These are phyloP conservation scores for Hemerocallis citrina DNA, from an alignment of 106 monocot species.

Conservation along the genomic window DNA sequence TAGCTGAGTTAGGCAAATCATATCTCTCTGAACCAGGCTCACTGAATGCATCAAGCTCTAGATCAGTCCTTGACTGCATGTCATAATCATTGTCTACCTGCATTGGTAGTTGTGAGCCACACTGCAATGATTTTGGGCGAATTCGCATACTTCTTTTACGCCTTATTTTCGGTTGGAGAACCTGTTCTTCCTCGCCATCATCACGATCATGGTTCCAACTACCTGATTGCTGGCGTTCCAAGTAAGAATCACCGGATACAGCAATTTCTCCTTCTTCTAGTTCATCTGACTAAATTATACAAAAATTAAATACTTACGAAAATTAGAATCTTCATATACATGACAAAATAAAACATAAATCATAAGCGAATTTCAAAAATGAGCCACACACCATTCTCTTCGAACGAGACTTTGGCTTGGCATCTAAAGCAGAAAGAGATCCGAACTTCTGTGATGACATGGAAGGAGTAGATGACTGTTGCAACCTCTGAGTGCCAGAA, in stretches of 20 bases:
- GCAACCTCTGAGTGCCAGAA: slow-evolving; percentile 53
- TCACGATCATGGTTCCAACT: slow-evolving; percentile 63
- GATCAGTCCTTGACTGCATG: slow-evolving; percentile 26
- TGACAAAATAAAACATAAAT: not conserved
- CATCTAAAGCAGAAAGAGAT: slow-evolving; percentile 84
- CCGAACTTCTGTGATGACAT: slow-evolving; percentile 77
- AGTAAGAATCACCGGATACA: slow-evolving; percentile 74
- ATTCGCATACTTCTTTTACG: slow-evolving; percentile 79
- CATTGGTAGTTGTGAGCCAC: slow-evolving; percentile 17
- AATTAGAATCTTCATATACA: not conserved
- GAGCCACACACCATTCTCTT: slow-evolving; percentile 34
- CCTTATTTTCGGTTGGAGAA: slow-evolving; percentile 73
- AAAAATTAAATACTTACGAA: not conserved
- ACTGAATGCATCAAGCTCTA: slow-evolving; percentile 19
- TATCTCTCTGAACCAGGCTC: slow-evolving; percentile 24
- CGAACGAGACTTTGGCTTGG: slow-evolving; percentile 44
- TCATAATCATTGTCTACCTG: slow-evolving; percentile 26
- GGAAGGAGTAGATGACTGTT: slow-evolving; percentile 47
- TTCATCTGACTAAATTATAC: slow-evolving; percentile 57
- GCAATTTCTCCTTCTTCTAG: slow-evolving; percentile 97
- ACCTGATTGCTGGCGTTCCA: slow-evolving; percentile 50
- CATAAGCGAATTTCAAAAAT: not conserved
- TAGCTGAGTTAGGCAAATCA: slow-evolving; percentile 14
- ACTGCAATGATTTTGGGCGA: slow-evolving; percentile 42
- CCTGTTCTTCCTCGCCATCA: slow-evolving; percentile 76